phyloP scores from a whole-genome alignment of 75 land plant genomes.

The Cunninghamia lanceolata region DNA sequence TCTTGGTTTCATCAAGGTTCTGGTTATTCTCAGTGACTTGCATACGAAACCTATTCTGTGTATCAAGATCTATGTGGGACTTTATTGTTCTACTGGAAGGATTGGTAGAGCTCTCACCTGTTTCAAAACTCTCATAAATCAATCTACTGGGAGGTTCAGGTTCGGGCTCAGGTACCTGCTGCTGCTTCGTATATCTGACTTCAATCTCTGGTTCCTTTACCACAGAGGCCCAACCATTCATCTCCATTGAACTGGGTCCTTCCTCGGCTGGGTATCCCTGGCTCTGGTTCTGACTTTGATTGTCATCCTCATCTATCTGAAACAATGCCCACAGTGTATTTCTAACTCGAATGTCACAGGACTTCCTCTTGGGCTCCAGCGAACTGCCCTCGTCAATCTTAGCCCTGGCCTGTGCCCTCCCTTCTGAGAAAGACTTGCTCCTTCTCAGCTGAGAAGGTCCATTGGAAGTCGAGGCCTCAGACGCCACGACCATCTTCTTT shows the following conservation, averaged over 20 bases:
- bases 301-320: conserved; percentile 35
- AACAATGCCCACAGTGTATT: conserved; percentile 53
- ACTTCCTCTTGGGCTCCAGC: conserved; percentile 64
- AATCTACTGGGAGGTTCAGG: not conserved
- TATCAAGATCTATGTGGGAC: conserved; percentile 62
- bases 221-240: not conserved
- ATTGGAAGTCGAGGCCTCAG: conserved; percentile 16
- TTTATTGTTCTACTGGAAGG: conserved; percentile 37
- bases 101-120: conserved; percentile 5
- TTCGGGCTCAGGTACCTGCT: not conserved
- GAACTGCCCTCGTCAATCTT: conserved; percentile 24
- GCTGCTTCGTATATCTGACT: not conserved
- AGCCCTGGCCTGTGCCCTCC: conserved; percentile 17
- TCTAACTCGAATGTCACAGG: conserved; percentile 65
- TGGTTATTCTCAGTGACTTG: conserved; percentile 7
- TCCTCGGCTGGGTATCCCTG: not conserved
- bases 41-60: conserved; percentile 4
- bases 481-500: not conserved
- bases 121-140: conserved; percentile 11
- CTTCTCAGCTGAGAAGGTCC: conserved; percentile 56
- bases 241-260: not conserved
- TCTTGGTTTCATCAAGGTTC: not conserved
- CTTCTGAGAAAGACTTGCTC: conserved; percentile 56
- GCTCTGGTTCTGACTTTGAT: not conserved
- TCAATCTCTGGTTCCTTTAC: conserved; percentile 9